Conservation (phyloP, 208 protist genomes). For the Crithidia bombi region DNA sequence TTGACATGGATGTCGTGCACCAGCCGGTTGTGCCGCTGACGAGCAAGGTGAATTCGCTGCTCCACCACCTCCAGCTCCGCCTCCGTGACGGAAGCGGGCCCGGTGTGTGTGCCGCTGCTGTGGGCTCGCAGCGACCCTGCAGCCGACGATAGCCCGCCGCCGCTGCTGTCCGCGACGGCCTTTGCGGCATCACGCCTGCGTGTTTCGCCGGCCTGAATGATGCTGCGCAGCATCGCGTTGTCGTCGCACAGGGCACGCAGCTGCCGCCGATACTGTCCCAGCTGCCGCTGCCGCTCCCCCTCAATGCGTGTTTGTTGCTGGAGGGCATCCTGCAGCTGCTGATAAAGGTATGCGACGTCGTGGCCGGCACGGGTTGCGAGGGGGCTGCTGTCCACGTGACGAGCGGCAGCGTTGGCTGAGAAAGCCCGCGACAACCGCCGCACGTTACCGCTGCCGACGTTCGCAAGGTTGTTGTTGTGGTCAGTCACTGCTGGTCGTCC, state of each 20-base stretch:
- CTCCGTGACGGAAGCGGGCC: slow-evolving; percentile 49
- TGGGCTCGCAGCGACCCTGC: slow-evolving; percentile 1
- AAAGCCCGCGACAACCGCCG: background rate
- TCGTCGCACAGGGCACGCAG: slow-evolving; percentile 63
- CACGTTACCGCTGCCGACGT: background rate
- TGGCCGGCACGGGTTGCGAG: slow-evolving; percentile 11
- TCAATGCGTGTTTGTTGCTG: slow-evolving; percentile 42
- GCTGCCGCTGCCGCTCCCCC: slow-evolving; percentile 40
- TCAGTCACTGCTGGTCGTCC: background rate
- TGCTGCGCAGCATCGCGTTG: slow-evolving; percentile 68
- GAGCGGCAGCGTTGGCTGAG: background rate
- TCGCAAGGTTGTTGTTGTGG: background rate
- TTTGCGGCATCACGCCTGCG: slow-evolving; percentile 30
- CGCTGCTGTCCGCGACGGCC: background rate
- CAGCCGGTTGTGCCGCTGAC: slow-evolving; percentile 54
- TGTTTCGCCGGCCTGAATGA: slow-evolving; percentile 42
- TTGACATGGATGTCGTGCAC: slow-evolving; percentile 44
- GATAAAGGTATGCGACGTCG: slow-evolving; percentile 51
- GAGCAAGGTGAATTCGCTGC: slow-evolving; percentile 49
- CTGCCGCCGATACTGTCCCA: slow-evolving; percentile 45
- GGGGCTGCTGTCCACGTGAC: slow-evolving; percentile 5
- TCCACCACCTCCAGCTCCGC: slow-evolving; percentile 59
- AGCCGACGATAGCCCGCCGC: slow-evolving; percentile 2
- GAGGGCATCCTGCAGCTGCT: slow-evolving; percentile 47
- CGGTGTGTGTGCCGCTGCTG: slow-evolving; percentile 14